phyloP scores from a whole-genome alignment of 768 basidiomycete genomes.

The Lenzites betulinus region DNA sequence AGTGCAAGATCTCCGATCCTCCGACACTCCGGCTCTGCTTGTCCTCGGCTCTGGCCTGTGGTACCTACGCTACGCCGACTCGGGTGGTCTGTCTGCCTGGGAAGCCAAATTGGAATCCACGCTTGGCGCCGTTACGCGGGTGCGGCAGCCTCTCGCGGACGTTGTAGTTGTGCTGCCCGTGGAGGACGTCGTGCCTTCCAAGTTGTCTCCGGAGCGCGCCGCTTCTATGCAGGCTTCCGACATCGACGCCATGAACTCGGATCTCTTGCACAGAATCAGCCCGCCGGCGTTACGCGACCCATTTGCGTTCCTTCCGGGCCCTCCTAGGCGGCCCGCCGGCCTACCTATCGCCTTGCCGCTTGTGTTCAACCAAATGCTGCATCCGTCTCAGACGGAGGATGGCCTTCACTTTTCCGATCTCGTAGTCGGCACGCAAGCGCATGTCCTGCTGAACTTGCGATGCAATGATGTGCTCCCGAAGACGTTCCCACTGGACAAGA shows the following conservation, averaged over 20 bases:
- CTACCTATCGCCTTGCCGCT: slow-evolving; percentile 61
- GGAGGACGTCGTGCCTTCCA: slow-evolving; percentile 64
- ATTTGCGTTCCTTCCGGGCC: slow-evolving; percentile 32
- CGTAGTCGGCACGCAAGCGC: slow-evolving; percentile 69
- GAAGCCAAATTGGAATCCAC: slow-evolving; percentile 69
- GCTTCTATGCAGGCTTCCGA: slow-evolving; percentile 73
- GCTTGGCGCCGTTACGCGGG: slow-evolving; percentile 50
- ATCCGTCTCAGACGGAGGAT: slow-evolving; percentile 74
- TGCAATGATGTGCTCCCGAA: slow-evolving; percentile 88
- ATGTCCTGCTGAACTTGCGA: slow-evolving; percentile 73
- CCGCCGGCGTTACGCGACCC: slow-evolving; percentile 29
- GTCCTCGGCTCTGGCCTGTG: slow-evolving; percentile 87
- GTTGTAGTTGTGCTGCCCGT: slow-evolving; percentile 78
- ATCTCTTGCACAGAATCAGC: slow-evolving; percentile 69
- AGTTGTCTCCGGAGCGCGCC: slow-evolving; percentile 64
- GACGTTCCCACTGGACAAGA: slow-evolving; percentile 51
- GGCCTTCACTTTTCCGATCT: slow-evolving; percentile 78
- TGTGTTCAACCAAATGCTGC: slow-evolving; percentile 81
- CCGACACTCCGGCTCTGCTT: slow-evolving; percentile 58
- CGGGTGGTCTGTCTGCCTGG: slow-evolving; percentile 81
- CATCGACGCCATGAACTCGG: slow-evolving; percentile 91
- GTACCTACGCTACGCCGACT: slow-evolving; percentile 80
- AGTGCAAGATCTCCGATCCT: neutral
- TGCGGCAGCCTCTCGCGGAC: slow-evolving; percentile 56
- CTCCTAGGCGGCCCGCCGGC: slow-evolving; percentile 18